A percentile compares a stretch with the other conserved stretches of the same genome.
These are phyloP conservation scores for Candida broadrunensis DNA, from an alignment of 805 yeast genomes.

Conservation along the genomic window DNA sequence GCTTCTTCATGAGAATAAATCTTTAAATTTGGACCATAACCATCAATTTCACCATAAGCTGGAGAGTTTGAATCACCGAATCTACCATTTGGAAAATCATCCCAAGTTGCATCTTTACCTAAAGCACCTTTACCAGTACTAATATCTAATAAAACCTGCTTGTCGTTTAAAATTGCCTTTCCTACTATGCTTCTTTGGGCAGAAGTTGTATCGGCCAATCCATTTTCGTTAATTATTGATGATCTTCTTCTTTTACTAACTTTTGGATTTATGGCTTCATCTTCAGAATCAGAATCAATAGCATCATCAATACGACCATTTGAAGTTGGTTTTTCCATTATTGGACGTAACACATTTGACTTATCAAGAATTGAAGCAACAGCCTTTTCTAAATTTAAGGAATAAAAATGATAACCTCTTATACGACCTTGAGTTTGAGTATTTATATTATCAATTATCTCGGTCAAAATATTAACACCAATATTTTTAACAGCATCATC, in stretches of 20 bases:
- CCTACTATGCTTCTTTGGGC: conserved; percentile 19
- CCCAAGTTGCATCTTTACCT: conserved; percentile 94
- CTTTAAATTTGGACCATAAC: conserved; percentile 90
- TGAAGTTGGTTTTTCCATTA: conserved; percentile 38
- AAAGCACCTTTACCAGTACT: conserved; percentile 80
- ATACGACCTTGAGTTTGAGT: conserved; percentile 52
- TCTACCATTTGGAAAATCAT: conserved; percentile 94
- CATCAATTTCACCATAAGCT: conserved; percentile 97
- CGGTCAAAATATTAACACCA: conserved; percentile 73
- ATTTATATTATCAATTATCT: conserved; percentile 59
- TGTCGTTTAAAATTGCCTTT: conserved; percentile 21
- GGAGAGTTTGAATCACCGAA: conserved; percentile 95
- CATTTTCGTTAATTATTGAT: conserved; percentile 40
- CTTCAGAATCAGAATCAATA: conserved; percentile 39
- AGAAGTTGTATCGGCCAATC: conserved; percentile 18
- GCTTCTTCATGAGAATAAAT: conserved; percentile 63
- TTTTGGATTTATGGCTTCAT: conserved; percentile 27
- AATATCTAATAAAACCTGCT: conserved; percentile 66
- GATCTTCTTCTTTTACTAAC: conserved; percentile 30
- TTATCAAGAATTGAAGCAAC: conserved; percentile 78
- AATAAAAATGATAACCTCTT: conserved; percentile 90
- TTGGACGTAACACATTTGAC: conserved; percentile 48
- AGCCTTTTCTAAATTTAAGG: conserved; percentile 88
- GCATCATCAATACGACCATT: conserved; percentile 29
- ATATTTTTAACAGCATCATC: conserved; percentile 79